Base-by-base conservation (phyloP, 2,329 filamentous ascomycete genomes). In the Apiospora kogelbergensis region DNA sequence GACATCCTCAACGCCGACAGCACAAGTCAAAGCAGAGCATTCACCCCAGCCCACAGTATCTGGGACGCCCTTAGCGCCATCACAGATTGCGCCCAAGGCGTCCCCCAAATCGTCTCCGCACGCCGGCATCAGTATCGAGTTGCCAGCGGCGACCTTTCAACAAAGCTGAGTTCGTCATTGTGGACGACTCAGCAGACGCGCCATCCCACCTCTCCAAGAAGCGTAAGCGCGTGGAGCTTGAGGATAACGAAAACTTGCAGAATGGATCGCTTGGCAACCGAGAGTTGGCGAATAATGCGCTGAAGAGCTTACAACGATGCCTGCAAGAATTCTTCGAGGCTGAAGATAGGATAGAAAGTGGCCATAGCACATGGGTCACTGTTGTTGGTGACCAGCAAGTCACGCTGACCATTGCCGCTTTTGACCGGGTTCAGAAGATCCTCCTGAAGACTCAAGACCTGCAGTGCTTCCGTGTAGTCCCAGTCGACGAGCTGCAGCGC, bases 221-320 rank as follows among this genome's bases (percentile, higher is more conserved):
- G 74, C 78, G 85, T 68, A 90, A 88, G 70, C 80, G 81, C 45
- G 82, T 84, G 30, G 81, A 83, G 26, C 78, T 81, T 24, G 83
- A 86, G 65, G 85, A 84, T 9, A 84, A 87, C 15, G 86, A 88
- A 68, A 88, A 87, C 65, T 79, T 88, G 2, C 82, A 91, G 24
- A 84, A 88, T 20, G 81, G 90, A 60, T 89, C 88, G 53, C 83
- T 94, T 2, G 94, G 97, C 75, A 93, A 97, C 78, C 91, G 91
- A 66, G 91, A 97, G 74, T 90, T 94, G 75, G 92, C 91, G 5
- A 91, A 97, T 74, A 86, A 89, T 13, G 91, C 93, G 57, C 85
- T 95, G 63, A 83, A 90, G 67, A 89, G 90, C 68, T 82, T 99
- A 15, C 88, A 91, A 68, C 86, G 87, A 45, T 86, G 94, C 64